Percentiles rank a stretch among this genome's conserved stretches.
These are phyloP conservation scores for Exophiala sp. DNA, from an alignment of 2,329 filamentous ascomycete genomes.

Conservation along the genomic window DNA sequence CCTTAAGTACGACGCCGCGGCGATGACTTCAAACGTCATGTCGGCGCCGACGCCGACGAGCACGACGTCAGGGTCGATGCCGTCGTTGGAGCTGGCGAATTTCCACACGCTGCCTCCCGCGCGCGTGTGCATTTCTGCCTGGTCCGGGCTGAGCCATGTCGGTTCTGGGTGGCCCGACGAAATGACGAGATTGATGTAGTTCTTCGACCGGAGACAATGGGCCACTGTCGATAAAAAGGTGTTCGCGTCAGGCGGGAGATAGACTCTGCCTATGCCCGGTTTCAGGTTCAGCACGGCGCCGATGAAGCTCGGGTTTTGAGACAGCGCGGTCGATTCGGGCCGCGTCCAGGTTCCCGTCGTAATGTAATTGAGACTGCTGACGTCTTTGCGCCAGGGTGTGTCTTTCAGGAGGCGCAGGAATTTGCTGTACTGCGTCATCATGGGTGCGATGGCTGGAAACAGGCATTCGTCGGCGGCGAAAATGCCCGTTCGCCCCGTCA, in stretches of 20 bases:
- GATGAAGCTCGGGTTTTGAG: constrained; percentile 63
- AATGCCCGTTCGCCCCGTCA: constrained; percentile 57
- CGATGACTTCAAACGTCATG: constrained; percentile 59
- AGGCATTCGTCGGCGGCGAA: constrained; percentile 64
- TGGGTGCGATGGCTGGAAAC: constrained; percentile 61
- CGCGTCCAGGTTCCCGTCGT: constrained; percentile 61
- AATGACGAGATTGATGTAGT: constrained; percentile 63
- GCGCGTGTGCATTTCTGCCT: constrained; percentile 57
- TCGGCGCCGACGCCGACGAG: constrained; percentile 60
- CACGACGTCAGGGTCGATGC: constrained; percentile 55
- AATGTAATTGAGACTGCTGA: constrained; percentile 60
- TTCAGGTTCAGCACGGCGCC: constrained; percentile 61
- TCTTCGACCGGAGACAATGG: constrained; percentile 56
- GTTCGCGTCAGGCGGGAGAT: constrained; percentile 62
- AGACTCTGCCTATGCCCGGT: constrained; percentile 54
- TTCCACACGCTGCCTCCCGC: constrained; percentile 56
- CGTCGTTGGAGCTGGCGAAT: constrained; percentile 55
- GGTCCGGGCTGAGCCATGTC: constrained; percentile 53
- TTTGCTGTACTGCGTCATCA: constrained; percentile 67
- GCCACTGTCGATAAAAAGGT: constrained; percentile 59
- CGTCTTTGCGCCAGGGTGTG: constrained; percentile 51
- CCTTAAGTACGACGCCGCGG: constrained; percentile 52
- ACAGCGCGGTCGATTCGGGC: constrained; percentile 65
- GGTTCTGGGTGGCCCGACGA: constrained; percentile 60
- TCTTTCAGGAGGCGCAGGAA: constrained; percentile 58